Evolutionary conservation across 208 protist species (phyloP).

Genomic region (Leishmania aethiopica): DNA sequence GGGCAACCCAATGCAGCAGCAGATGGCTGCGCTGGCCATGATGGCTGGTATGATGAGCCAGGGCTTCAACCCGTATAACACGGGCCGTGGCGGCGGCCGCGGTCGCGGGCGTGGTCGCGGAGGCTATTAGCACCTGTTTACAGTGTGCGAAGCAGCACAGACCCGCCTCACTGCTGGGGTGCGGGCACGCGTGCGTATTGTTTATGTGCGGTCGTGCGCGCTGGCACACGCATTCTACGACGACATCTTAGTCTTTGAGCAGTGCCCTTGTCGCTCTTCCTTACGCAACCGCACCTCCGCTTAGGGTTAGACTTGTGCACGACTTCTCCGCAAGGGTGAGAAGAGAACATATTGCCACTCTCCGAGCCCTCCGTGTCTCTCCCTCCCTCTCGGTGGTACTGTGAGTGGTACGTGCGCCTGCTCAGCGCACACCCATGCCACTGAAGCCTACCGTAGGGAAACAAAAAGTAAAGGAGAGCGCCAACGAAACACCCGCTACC

Average conservation of each 20-base stretch:
- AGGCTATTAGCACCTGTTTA: constrained; percentile 19
- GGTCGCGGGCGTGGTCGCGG: constrained; percentile 45
- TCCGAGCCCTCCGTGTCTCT: neutral
- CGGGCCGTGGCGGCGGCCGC: constrained; percentile 32
- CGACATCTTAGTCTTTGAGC: neutral
- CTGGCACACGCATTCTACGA: neutral
- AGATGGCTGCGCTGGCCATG: constrained; percentile 81
- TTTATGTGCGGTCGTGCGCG: neutral
- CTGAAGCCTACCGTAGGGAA: neutral
- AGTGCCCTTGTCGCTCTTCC: neutral
- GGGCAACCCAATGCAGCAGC: constrained; percentile 48
- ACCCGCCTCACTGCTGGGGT: neutral
- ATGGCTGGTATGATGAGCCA: constrained; percentile 86
- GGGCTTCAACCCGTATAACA: constrained; percentile 72
- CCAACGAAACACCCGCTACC: neutral
- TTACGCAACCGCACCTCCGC: neutral
- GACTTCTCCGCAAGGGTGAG: neutral
- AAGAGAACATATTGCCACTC: neutral
- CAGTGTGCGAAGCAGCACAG: neutral
- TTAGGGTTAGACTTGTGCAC: neutral
- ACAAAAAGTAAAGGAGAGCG: neutral
- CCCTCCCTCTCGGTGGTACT: neutral
- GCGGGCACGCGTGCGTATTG: neutral
- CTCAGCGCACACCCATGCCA: neutral
- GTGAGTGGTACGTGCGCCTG: neutral